phyloP scores from a whole-genome alignment of 2,329 filamentous ascomycete species.

The Cladophialophora immunda region DNA sequence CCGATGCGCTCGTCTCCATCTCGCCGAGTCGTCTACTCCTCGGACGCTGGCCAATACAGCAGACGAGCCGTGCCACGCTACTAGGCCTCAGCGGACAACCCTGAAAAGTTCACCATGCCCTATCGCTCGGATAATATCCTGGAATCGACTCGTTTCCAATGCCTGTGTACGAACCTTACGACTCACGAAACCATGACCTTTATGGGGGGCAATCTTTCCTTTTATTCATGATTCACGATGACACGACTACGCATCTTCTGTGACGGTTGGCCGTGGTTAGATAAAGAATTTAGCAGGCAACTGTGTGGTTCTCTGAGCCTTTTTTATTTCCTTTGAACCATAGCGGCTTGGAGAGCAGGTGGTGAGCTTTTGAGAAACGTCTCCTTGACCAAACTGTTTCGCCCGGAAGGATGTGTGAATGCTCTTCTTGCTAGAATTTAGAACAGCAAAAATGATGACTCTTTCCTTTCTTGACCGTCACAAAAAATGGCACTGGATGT shows the following conservation, averaged over 20 bases:
- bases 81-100: constrained; percentile 12
- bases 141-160: neutral
- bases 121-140: constrained; percentile 2
- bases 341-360: constrained; percentile 27
- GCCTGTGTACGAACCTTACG: constrained; percentile 26
- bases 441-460: constrained; percentile 20
- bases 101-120: constrained; percentile 6
- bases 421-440: constrained; percentile 29
- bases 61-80: constrained; percentile 27
- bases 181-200: constrained; percentile 28
- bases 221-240: constrained; percentile 28
- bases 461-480: neutral
- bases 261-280: constrained; percentile 26
- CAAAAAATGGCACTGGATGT: constrained; percentile 6
- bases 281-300: constrained; percentile 34
- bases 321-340: constrained; percentile 24
- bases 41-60: constrained; percentile 23
- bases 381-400: constrained; percentile 3
- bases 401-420: constrained; percentile 34
- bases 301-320: constrained; percentile 31
- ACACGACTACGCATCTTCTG: constrained; percentile 24
- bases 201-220: constrained; percentile 15
- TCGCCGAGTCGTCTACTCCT: constrained; percentile 31
- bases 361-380: constrained; percentile 16
- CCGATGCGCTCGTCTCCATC: constrained; percentile 25